Evolutionary conservation across 2,329 filamentous ascomycete species (phyloP).

Genomic region (Colletotrichum musae): DNA sequence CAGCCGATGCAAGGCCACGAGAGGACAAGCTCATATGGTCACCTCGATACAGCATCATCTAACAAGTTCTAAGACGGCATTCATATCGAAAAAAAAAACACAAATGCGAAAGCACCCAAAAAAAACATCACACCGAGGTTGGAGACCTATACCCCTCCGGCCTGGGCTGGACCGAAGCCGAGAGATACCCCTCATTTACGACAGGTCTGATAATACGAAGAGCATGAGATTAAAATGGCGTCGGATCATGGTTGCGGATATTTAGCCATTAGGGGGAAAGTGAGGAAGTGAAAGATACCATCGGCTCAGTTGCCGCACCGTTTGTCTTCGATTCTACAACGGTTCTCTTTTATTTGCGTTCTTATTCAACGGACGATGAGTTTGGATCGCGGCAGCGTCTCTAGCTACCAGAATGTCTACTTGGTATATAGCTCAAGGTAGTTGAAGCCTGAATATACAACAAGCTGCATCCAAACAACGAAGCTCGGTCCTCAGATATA

Average conservation of each 20-base stretch:
- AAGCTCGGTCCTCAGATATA: background rate
- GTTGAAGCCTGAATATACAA: constrained; percentile 33
- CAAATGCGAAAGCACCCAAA: constrained; percentile 9
- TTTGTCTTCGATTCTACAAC: constrained; percentile 38
- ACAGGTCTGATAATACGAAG: constrained; percentile 35
- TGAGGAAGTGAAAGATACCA: constrained; percentile 39
- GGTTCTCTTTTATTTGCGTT: constrained; percentile 32
- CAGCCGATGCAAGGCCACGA: constrained; percentile 49
- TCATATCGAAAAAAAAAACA: background rate
- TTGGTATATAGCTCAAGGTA: constrained; percentile 29
- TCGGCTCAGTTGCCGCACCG: constrained; percentile 35
- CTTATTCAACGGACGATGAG: constrained; percentile 20
- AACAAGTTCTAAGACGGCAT: constrained; percentile 34
- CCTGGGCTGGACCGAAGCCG: constrained; percentile 42
- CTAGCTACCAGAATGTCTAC: constrained; percentile 26
- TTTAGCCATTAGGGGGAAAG: constrained; percentile 2
- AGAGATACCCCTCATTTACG: constrained; percentile 42
- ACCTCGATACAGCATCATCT: constrained; percentile 47
- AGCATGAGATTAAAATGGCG: constrained; percentile 27
- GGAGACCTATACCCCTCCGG: constrained; percentile 36
- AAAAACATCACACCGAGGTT: background rate
- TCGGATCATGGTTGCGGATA: constrained; percentile 22
- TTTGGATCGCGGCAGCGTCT: constrained; percentile 18
- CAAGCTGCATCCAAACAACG: constrained; percentile 24
- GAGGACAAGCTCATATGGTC: constrained; percentile 54